Base-by-base conservation (phyloP, 257 asterid genomes). In the Salvia splendens region DNA sequence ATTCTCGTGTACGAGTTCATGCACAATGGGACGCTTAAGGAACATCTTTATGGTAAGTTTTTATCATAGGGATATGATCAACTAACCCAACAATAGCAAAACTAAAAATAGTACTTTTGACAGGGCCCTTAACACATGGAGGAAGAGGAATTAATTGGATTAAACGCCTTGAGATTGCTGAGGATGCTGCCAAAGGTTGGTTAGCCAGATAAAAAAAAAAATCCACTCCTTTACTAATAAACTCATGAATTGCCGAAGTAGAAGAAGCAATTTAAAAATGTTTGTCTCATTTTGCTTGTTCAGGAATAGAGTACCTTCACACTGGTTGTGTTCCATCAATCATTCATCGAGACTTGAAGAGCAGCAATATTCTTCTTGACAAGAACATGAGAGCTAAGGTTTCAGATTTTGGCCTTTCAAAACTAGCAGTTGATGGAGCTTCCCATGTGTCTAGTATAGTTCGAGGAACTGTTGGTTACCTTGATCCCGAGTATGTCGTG, bases 391-490 rank as follows among this genome's bases (percentile, higher is more conserved):
- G 89, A 72, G 99, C 99, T 40, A 94, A 94, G 80, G 99, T 94
- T 70, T 88, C 98, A 5, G 99, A 94, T 84, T 94, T 94, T 57
- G 99, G 99, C 70, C 99, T 94, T 75, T 94, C 99, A 2, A 94
- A 91, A 81, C 85, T 91, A 67, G 96, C 96, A 8, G 92, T 85
- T 17, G 99, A 94, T 75, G 99, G 97, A 76, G 88, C 95, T 83
- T 94, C 98, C 61, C 99, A 94, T 40, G 99, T 94, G 46, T 94
- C 99, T 1, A 94, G 99, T 86, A 87, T 91, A 5, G 99, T 94
- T 77, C 96, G 99, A 24, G 99, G 99, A 68, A 94, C 99, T 61
- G 96, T 94, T 75, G 99, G 99, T 49, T 94, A 94, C 81, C 88
- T 94, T 35, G 99, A 94, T 83, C 99, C 99, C 2, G 99, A 94